Percentiles rank a stretch among this genome's conserved stretches.
Conservation (phyloP, 2,329 filamentous ascomycete genomes). For the Arachnopeziza araneosa region DNA sequence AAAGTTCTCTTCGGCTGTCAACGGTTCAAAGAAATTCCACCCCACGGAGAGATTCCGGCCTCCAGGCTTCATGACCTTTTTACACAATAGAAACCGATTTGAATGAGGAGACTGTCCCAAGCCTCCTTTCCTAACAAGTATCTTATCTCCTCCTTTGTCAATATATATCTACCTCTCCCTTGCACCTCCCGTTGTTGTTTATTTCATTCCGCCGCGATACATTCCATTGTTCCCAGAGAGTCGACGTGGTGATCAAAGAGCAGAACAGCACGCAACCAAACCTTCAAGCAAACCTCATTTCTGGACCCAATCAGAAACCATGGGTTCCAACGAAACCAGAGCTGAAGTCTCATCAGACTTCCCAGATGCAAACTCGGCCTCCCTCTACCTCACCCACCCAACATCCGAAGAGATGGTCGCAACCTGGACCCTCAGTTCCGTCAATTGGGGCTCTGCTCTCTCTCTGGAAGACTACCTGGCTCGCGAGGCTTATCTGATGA, state of each 20-base stretch:
- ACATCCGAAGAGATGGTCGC: conserved; percentile 48
- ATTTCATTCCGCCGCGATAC: neutral
- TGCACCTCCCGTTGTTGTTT: neutral
- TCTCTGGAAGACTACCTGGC: conserved; percentile 49
- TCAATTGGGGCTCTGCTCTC: conserved; percentile 55
- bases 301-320: neutral
- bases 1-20: neutral
- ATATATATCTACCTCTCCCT: neutral
- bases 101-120: too few species aligned
- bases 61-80: neutral
- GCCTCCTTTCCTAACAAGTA: neutral
- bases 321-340: neutral
- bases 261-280: neutral
- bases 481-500: conserved; percentile 53
- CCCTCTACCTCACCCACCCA: conserved; percentile 48
- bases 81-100: neutral
- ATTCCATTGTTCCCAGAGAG: neutral
- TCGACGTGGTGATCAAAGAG: neutral
- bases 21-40: neutral
- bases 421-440: conserved; percentile 51
- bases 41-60: neutral
- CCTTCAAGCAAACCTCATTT: neutral
- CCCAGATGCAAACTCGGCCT: conserved; percentile 25
- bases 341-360: conserved; percentile 8
- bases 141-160: neutral